A percentile compares a stretch with the other conserved stretches of the same genome.
phyloP scores from a whole-genome alignment of 2,329 filamentous ascomycete genomes.

The Aureobasidium sp. region DNA sequence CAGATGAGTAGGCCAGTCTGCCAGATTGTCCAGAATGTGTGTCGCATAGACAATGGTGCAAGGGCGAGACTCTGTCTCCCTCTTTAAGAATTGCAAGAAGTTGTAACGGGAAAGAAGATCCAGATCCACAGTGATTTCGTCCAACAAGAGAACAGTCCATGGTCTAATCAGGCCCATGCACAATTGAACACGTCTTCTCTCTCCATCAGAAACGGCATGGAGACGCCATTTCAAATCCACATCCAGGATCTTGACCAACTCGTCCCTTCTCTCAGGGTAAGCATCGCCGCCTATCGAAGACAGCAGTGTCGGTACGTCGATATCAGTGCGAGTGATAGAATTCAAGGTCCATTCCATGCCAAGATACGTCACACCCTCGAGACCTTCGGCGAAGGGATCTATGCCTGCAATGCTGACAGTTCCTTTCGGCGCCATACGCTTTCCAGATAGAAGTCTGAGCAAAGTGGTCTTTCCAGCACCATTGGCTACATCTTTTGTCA shows the following conservation, averaged over 20 bases:
- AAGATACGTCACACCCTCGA: conserved; percentile 94
- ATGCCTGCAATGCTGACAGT: conserved; percentile 72
- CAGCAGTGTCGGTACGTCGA: conserved; percentile 81
- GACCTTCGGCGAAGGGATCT: conserved; percentile 83
- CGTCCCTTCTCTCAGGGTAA: conserved; percentile 75
- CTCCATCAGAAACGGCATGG: conserved; percentile 91
- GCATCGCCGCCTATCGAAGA: conserved; percentile 77
- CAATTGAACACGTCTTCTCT: conserved; percentile 83
- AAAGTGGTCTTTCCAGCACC: conserved; percentile 96
- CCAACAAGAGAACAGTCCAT: conserved; percentile 83
- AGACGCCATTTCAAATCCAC: conserved; percentile 91
- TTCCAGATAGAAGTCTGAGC: conserved; percentile 86
- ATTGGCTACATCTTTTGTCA: conserved; percentile 55
- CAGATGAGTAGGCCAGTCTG: conserved; percentile 89
- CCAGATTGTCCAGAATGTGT: conserved; percentile 92
- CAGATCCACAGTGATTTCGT: conserved; percentile 95
- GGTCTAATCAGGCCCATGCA: conserved; percentile 91
- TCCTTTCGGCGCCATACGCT: conserved; percentile 74
- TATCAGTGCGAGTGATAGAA: conserved; percentile 90
- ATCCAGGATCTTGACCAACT: conserved; percentile 81
- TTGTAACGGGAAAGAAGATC: conserved; percentile 78
- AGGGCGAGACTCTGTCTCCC: conserved; percentile 71
- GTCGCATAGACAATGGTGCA: conserved; percentile 97
- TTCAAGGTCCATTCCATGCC: conserved; percentile 98
- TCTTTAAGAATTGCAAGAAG: conserved; percentile 79